Conservation (phyloP, 371 early-diverging fungal species). For the Nosema muscidifuracis region DNA sequence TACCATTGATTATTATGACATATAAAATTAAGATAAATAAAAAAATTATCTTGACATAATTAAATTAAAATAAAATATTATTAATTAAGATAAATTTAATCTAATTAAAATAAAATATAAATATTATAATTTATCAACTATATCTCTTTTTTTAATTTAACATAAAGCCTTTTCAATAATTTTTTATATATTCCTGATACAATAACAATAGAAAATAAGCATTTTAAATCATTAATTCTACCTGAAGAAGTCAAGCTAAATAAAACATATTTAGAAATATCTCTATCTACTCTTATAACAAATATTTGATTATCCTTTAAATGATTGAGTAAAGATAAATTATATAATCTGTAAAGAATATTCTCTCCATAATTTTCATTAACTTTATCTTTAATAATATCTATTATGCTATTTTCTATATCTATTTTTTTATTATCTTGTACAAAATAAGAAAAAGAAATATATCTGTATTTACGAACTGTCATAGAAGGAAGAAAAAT, state of each 20-base stretch:
- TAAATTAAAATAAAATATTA: too few species aligned
- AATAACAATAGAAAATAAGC: background rate
- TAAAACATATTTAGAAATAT: background rate
- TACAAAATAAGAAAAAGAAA: background rate
- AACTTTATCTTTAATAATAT: background rate
- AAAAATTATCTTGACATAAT: too few species aligned
- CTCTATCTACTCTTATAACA: constrained; percentile 19
- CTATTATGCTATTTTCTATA: background rate
- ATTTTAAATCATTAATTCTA: background rate
- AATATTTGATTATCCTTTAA: constrained; percentile 6
- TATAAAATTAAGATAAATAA: too few species aligned
- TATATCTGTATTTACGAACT: constrained; percentile 13
- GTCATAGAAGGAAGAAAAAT: background rate
- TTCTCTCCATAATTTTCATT: constrained; percentile 4
- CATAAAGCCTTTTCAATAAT: constrained; percentile 1
- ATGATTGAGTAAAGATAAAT: background rate
- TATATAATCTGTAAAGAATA: background rate
- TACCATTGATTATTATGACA: too few species aligned
- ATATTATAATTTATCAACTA: background rate
- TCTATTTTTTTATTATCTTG: background rate
- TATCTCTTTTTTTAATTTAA: background rate
- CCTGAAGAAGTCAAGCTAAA: background rate
- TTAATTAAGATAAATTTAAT: too few species aligned
- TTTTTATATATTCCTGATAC: constrained; percentile 15
- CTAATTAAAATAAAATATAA: background rate